Evolutionary conservation across 129 eudicot genomes (phyloP).

Genomic region (Pulicaria dysenterica): DNA sequence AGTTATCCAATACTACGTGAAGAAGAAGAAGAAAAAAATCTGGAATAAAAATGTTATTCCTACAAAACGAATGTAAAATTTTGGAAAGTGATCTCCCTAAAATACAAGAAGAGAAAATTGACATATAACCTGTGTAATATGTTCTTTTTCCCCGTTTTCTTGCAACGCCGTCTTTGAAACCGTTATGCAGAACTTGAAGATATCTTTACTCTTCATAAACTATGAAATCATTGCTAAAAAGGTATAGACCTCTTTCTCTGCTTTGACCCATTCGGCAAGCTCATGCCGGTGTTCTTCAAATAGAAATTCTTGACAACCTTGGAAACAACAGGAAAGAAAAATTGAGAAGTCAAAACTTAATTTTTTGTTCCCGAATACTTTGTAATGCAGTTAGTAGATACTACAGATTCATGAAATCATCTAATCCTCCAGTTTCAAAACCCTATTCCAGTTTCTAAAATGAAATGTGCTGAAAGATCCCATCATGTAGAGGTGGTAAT

Average conservation of each 20-base stretch:
- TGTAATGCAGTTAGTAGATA: not conserved
- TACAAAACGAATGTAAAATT: no score
- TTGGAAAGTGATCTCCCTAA: no score
- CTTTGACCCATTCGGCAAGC: not conserved
- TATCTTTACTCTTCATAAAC: constrained; percentile 5
- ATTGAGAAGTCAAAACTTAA: not conserved
- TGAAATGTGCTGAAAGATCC: no score
- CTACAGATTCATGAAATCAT: not conserved
- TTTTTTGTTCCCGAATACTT: not conserved
- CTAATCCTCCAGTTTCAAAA: not conserved
- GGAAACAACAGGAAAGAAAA: not conserved
- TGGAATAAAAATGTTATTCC: no score
- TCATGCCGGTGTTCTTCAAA: constrained; percentile 11
- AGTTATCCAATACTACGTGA: no score
- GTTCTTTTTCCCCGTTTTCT: not conserved
- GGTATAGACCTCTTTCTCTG: constrained; percentile 8
- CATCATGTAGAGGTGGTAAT: no score
- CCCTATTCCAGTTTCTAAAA: no score
- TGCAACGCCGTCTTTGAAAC: not conserved
- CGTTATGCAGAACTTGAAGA: not conserved
- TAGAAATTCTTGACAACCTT: constrained; percentile 13
- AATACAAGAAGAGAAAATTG: no score
- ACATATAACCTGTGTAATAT: not conserved
- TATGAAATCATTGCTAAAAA: constrained; percentile 9
- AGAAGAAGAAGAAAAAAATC: no score